phyloP scores from a whole-genome alignment of 139 green algal genomes.

The Coccomyxa sp. region DNA sequence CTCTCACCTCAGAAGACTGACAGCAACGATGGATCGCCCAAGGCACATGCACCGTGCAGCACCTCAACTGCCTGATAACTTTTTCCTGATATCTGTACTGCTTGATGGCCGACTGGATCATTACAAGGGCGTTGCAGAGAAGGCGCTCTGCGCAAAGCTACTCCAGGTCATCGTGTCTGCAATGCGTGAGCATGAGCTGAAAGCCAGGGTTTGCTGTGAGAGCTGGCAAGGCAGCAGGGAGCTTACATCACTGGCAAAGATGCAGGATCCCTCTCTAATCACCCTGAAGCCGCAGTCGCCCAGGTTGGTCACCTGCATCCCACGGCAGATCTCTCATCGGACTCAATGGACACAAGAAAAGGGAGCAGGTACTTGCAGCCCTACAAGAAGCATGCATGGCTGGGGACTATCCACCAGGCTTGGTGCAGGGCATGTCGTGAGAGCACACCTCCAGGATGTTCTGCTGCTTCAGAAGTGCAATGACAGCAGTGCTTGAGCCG shows the following conservation, averaged over 20 bases:
- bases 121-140: background rate
- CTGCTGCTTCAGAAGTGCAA: conserved; percentile 27
- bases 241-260: conserved; percentile 58
- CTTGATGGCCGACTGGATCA: background rate
- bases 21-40: no score
- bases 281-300: conserved; percentile 77
- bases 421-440: no score
- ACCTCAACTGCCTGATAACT: background rate
- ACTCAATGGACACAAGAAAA: background rate
- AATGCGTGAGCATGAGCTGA: background rate
- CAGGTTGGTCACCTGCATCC: conserved; percentile 71
- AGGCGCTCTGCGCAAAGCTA: background rate
- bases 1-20: no score
- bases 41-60: no score
- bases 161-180: background rate
- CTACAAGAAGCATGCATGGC: background rate
- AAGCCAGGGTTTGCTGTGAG: no score
- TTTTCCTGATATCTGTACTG: background rate
- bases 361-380: background rate
- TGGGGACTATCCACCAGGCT: no score
- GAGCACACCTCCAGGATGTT: conserved; percentile 9
- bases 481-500: conserved; percentile 27
- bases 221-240: background rate
- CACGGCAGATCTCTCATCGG: conserved; percentile 19
- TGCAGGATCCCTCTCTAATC: conserved; percentile 55